A percentile compares a stretch with the other conserved stretches of the same genome.
These are phyloP conservation scores for Saccharum officinarum DNA, from an alignment of 176 grass and related monocot species.

Conservation along the genomic window DNA sequence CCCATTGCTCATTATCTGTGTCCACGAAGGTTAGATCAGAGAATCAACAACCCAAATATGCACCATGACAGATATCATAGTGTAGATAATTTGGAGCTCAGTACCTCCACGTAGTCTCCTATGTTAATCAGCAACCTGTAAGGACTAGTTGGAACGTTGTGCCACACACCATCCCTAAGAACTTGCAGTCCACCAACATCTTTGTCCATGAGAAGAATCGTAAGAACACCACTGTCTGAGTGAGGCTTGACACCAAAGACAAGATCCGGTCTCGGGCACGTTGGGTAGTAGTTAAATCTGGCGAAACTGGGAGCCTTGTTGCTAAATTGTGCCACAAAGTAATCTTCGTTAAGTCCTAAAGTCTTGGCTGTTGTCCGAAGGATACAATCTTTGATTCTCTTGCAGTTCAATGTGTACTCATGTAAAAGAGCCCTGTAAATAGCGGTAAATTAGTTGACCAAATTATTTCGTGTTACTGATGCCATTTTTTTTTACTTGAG, in stretches of 20 bases:
- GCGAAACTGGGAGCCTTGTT: conserved; percentile 32
- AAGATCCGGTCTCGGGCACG: conserved; percentile 52
- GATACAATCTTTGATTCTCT: conserved; percentile 34
- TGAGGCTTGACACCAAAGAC: conserved; percentile 66
- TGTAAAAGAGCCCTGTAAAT: conserved; percentile 44
- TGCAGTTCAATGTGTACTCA: conserved; percentile 41
- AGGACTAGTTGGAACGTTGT: conserved; percentile 34
- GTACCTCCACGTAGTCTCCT: conserved; percentile 60
- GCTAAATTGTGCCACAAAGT: conserved; percentile 26
- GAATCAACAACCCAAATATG: not conserved
- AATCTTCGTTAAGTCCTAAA: conserved; percentile 31
- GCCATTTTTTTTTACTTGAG: not conserved
- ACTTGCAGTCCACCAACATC: conserved; percentile 56
- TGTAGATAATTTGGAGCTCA: not conserved
- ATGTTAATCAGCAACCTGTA: conserved; percentile 51
- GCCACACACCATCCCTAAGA: conserved; percentile 43
- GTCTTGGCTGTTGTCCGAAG: conserved; percentile 32
- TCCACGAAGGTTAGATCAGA: not conserved
- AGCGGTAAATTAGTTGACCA: not conserved
- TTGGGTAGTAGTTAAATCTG: conserved; percentile 55
- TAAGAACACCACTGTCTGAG: conserved; percentile 42
- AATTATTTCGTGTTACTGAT: not conserved
- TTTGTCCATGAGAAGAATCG: conserved; percentile 55
- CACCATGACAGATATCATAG: not conserved
- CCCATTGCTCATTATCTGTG: conserved; percentile 46